A percentile compares a stretch with the other conserved stretches of the same genome.
Evolutionary conservation across 352 stramenopile species (phyloP).

Genomic region (Pythium periplocum): DNA sequence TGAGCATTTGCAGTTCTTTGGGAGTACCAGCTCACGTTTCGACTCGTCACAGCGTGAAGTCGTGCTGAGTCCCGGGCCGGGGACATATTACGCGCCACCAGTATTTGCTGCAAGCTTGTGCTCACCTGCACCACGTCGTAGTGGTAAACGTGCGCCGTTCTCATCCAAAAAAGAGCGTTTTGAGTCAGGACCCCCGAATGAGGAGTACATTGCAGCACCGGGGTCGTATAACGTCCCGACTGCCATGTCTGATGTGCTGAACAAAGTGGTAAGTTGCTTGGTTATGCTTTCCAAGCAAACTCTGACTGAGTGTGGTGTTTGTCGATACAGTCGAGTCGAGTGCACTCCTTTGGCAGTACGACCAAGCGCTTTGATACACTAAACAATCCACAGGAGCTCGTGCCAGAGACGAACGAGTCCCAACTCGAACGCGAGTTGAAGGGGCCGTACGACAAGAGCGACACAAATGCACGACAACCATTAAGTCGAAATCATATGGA

Average conservation of each 20-base stretch:
- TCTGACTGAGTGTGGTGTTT: too few species aligned
- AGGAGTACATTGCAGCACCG: constrained; percentile 45
- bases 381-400: constrained; percentile 13
- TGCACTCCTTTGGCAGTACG: constrained; percentile 67
- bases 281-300: not conserved
- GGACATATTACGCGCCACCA: constrained; percentile 51
- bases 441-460: constrained; percentile 14
- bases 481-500: constrained; percentile 12
- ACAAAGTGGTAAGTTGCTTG: constrained; percentile 55
- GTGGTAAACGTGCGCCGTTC: constrained; percentile 48
- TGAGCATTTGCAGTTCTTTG: constrained; percentile 78
- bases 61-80: constrained; percentile 32
- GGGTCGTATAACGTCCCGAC: constrained; percentile 67
- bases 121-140: constrained; percentile 22
- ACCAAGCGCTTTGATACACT: constrained; percentile 70
- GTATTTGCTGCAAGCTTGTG: constrained; percentile 13
- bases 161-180: constrained; percentile 72
- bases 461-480: constrained; percentile 2
- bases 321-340: constrained; percentile 40
- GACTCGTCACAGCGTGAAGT: constrained; percentile 18
- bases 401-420: constrained; percentile 32
- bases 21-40: constrained; percentile 67
- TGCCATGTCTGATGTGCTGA: constrained; percentile 47
- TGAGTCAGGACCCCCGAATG: constrained; percentile 31
- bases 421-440: constrained; percentile 64